A percentile compares a stretch with the other conserved stretches of the same genome.
Evolutionary conservation across 257 asterid species (phyloP).

Genomic region (Nemophila menziesii): DNA sequence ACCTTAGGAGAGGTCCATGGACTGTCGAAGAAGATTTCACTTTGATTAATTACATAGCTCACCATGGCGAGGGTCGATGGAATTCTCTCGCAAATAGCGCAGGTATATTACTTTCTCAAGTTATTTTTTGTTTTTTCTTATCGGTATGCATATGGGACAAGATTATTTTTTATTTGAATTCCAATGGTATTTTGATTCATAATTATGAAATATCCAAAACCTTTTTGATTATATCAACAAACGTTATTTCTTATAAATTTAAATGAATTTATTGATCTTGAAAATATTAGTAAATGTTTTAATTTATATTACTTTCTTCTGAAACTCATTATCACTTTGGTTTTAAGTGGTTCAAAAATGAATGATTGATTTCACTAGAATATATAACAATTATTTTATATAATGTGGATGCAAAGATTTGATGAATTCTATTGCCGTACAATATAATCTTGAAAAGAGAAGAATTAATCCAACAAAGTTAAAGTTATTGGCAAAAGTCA

Average conservation of each 20-base stretch:
- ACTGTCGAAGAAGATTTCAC: constrained; percentile 68
- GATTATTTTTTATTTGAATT: background rate
- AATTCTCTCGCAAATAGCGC: constrained; percentile 74
- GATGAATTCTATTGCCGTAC: constrained; percentile 16
- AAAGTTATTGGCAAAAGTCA: background rate
- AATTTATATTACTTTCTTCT: background rate
- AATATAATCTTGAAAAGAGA: constrained; percentile 11
- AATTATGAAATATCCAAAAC: background rate
- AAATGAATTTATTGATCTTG: background rate
- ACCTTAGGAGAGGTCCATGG: constrained; percentile 75
- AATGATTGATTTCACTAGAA: background rate
- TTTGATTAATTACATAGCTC: constrained; percentile 62
- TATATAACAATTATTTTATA: too few species aligned
- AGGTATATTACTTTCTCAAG: constrained; percentile 21
- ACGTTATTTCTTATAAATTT: too few species aligned
- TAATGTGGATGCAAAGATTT: background rate
- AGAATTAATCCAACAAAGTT: constrained; percentile 9
- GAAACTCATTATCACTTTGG: background rate
- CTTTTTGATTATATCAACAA: background rate
- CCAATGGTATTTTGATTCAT: background rate
- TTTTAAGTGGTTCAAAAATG: too few species aligned
- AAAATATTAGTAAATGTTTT: too few species aligned
- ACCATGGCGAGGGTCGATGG: constrained; percentile 94
- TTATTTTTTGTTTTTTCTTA: too few species aligned
- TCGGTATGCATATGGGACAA: too few species aligned